A percentile compares a stretch with the other conserved stretches of the same genome.
Conservation (phyloP, 148 eudicot species). For the Hydrangea macrophylla region DNA sequence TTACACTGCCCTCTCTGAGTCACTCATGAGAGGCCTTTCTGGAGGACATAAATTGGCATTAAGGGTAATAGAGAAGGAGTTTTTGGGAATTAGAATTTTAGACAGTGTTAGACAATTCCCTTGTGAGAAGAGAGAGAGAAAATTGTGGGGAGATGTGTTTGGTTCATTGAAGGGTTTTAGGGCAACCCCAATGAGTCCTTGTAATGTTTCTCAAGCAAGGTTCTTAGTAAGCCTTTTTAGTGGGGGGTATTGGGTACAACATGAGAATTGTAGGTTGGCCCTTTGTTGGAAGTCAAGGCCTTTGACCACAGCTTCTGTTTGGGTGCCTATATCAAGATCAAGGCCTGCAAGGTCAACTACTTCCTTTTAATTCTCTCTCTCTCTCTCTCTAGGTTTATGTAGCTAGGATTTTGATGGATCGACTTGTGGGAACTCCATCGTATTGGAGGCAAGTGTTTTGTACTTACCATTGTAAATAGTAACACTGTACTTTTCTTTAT, state of each 20-base stretch:
- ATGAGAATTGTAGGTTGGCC: too few species aligned
- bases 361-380: background rate
- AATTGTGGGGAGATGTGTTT: background rate
- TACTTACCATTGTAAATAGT: background rate
- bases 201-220: background rate
- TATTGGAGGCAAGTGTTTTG: background rate
- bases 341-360: background rate
- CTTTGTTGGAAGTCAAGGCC: too few species aligned
- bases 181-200: background rate
- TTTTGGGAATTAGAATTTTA: background rate
- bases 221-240: too few species aligned
- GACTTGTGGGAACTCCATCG: background rate
- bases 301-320: too few species aligned
- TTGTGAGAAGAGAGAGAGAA: background rate
- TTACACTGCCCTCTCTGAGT: too few species aligned
- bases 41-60: background rate
- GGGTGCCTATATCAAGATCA: background rate
- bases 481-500: background rate
- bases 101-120: background rate
- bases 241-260: too few species aligned
- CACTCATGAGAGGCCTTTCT: too few species aligned
- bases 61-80: background rate
- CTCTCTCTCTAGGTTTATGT: too few species aligned
- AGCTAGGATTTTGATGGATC: slow-evolving; percentile 4
- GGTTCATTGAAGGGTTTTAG: background rate